These are phyloP conservation scores for Calocybe cyanea DNA, from an alignment of 768 basidiomycete genomes.

Conservation along the genomic window DNA sequence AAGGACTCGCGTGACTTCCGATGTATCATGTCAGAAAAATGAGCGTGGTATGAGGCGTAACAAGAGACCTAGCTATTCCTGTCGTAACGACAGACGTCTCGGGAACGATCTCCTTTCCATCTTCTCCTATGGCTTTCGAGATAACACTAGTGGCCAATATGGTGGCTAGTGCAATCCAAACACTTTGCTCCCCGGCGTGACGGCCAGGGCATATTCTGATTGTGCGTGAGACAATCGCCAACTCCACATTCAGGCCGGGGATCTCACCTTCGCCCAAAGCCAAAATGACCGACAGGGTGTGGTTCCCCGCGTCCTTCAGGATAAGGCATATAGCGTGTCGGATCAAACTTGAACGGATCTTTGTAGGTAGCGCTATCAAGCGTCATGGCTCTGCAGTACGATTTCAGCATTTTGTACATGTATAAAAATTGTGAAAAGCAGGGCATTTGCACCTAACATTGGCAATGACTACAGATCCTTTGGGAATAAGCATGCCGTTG, in stretches of 20 bases:
- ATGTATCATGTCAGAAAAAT: conserved; percentile 7
- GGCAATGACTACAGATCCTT: conserved; percentile 11
- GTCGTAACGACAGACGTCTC: background rate
- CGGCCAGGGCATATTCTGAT: conserved; percentile 4
- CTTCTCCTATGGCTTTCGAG: conserved; percentile 2
- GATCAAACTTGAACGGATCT: no score
- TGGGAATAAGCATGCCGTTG: conserved; percentile 15
- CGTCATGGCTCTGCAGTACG: conserved; percentile 12
- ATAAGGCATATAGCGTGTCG: no score
- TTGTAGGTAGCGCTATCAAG: no score
- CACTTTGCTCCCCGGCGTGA: conserved; percentile 35
- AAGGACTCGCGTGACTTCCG: conserved; percentile 25
- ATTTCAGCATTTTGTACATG: no score
- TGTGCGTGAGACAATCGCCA: background rate
- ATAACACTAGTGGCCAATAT: conserved; percentile 6
- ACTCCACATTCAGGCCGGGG: background rate
- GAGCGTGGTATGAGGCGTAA: background rate
- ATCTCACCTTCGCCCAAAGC: no score
- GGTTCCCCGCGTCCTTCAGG: no score
- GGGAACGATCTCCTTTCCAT: conserved; percentile 2
- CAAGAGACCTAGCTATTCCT: background rate
- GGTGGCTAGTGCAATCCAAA: conserved; percentile 20
- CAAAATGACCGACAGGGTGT: no score
- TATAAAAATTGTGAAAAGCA: background rate
- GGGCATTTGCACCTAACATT: conserved; percentile 9